Percentiles rank a stretch among this genome's conserved stretches.
Conservation (phyloP, 208 protist species). For the Acanthamoeba triangularis region DNA sequence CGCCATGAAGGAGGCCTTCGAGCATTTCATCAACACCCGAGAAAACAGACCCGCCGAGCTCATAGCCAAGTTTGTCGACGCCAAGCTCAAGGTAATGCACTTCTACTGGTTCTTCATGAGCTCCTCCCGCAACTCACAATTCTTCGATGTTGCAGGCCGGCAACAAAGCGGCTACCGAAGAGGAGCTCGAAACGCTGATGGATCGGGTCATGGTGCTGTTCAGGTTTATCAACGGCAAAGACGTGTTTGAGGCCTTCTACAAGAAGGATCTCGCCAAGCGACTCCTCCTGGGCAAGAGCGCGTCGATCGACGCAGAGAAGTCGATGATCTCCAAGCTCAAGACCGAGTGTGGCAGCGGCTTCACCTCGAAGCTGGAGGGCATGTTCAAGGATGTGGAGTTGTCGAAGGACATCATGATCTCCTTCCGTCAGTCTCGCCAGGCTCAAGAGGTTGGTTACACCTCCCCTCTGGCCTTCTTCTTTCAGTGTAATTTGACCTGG, state of each 20-base stretch:
- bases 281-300: conserved; percentile 93
- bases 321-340: conserved; percentile 96
- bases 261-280: conserved; percentile 96
- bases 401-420: conserved; percentile 87
- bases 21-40: conserved; percentile 93
- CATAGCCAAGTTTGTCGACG: conserved; percentile 94
- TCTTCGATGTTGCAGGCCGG: not conserved
- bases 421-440: conserved; percentile 52
- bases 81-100: conserved; percentile 90
- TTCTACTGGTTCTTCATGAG: not conserved
- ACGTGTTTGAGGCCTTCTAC: conserved; percentile 98
- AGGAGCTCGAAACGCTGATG: conserved; percentile 87
- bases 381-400: conserved; percentile 96
- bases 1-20: conserved; percentile 94
- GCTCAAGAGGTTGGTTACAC: conserved; percentile 18
- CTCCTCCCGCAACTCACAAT: not conserved
- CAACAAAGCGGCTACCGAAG: conserved; percentile 87
- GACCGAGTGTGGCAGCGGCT: conserved; percentile 95
- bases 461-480: not conserved
- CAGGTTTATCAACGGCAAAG: conserved; percentile 94
- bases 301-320: conserved; percentile 94
- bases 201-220: conserved; percentile 92
- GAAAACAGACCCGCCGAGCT: conserved; percentile 94
- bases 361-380: conserved; percentile 97
- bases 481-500: not conserved